Conservation (phyloP, 2,329 filamentous ascomycete species). For the Fusarium citri region DNA sequence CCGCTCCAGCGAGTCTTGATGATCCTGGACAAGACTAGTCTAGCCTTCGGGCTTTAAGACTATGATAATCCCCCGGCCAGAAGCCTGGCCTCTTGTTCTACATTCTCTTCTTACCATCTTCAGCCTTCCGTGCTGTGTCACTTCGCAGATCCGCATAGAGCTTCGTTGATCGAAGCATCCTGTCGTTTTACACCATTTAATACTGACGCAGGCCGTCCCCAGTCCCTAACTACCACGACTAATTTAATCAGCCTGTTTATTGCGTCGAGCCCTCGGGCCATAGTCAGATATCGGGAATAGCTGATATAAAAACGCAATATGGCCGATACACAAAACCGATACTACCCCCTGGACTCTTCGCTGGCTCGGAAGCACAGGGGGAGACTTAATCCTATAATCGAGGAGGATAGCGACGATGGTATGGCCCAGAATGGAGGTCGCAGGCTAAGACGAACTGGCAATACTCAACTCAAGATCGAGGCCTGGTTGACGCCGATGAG, state of each 20-base stretch:
- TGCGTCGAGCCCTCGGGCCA: conserved; percentile 30
- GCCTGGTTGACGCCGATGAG: conserved; percentile 70
- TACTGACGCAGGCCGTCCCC: conserved; percentile 55
- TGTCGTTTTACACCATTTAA: conserved; percentile 50
- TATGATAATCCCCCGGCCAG: conserved; percentile 45
- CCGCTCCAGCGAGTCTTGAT: conserved; percentile 38
- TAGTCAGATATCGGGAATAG: conserved; percentile 49
- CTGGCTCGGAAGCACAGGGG: conserved; percentile 65
- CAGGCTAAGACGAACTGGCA: conserved; percentile 46
- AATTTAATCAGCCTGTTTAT: conserved; percentile 35
- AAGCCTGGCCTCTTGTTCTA: conserved; percentile 47
- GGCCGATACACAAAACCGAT: conserved; percentile 57
- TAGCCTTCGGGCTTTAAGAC: conserved; percentile 44
- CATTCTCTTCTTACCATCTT: conserved; percentile 52
- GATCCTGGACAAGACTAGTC: conserved; percentile 31
- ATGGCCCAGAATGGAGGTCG: conserved; percentile 40
- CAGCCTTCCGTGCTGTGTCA: conserved; percentile 45
- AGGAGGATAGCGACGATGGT: conserved; percentile 62
- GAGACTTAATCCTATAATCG: conserved; percentile 74
- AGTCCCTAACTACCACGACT: conserved; percentile 38
- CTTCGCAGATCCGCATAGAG: conserved; percentile 47
- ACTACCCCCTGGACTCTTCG: conserved; percentile 63
- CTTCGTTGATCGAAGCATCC: conserved; percentile 61
- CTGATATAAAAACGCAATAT: conserved; percentile 56
- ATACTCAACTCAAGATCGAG: conserved; percentile 63